These are phyloP conservation scores for Astragalus membranaceus DNA, from an alignment of 306 rosid species.

Conservation along the genomic window DNA sequence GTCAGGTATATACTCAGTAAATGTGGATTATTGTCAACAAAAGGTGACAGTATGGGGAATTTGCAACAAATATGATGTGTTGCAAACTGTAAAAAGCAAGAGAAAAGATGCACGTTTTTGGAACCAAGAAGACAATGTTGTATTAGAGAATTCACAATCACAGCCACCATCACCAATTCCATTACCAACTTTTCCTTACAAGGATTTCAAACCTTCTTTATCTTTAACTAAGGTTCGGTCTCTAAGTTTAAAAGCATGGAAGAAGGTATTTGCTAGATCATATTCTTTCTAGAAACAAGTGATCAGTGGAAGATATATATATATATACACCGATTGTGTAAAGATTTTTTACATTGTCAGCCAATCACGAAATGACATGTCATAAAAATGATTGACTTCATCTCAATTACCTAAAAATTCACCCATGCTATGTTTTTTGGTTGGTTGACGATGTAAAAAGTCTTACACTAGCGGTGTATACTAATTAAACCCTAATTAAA, in stretches of 20 bases:
- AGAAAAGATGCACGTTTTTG: constrained; percentile 82
- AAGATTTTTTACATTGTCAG: no score
- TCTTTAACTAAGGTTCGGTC: constrained; percentile 60
- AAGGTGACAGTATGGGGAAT: constrained; percentile 93
- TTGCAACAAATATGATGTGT: constrained; percentile 75
- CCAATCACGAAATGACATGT: no score
- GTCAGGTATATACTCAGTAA: constrained; percentile 79
- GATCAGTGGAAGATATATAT: neutral
- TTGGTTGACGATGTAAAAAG: no score
- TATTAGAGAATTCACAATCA: constrained; percentile 22
- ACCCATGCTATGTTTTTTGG: no score
- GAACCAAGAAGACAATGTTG: constrained; percentile 52
- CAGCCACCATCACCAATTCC: constrained; percentile 23
- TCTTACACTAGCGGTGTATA: no score
- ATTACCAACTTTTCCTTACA: constrained; percentile 19
- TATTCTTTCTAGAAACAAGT: constrained; percentile 39
- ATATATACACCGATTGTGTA: no score
- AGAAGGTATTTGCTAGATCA: constrained; percentile 56
- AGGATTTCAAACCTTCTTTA: constrained; percentile 34
- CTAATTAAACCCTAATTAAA: no score
- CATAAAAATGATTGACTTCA: no score
- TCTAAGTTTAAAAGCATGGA: constrained; percentile 69
- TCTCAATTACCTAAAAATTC: no score
- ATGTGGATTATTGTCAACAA: constrained; percentile 61
- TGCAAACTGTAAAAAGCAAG: constrained; percentile 55